Conservation (phyloP, 139 green algal genomes). For the Tetraselmis chui region DNA sequence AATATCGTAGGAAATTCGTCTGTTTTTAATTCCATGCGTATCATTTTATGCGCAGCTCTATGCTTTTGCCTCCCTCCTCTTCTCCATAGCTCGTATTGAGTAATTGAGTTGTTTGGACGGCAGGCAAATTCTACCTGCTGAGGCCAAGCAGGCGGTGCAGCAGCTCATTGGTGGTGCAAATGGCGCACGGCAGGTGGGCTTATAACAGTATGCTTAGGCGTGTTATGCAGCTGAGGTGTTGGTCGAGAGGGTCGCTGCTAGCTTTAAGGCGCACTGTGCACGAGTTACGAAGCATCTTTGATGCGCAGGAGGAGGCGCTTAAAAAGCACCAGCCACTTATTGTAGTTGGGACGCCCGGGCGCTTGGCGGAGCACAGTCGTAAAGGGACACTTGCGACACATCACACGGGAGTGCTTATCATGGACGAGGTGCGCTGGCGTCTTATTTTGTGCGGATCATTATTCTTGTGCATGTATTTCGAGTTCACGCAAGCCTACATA, state of each 20-base stretch:
- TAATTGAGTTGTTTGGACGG: not conserved
- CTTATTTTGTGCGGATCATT: too few relatives aligned
- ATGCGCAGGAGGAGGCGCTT: conserved; percentile 69
- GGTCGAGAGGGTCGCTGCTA: not conserved
- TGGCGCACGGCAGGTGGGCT: conserved; percentile 55
- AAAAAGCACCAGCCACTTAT: conserved; percentile 71
- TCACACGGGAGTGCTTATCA: conserved; percentile 12
- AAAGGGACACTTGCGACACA: conserved; percentile 45
- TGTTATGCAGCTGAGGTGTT: too few relatives aligned
- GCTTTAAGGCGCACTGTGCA: not conserved
- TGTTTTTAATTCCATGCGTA: too few relatives aligned
- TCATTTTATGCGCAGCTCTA: too few relatives aligned
- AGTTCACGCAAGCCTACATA: too few relatives aligned
- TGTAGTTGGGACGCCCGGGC: conserved; percentile 91
- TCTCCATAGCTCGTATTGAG: too few relatives aligned
- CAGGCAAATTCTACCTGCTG: conserved; percentile 48
- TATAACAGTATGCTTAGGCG: too few relatives aligned
- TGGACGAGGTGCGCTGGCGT: conserved; percentile 16
- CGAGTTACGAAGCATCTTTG: conserved; percentile 2
- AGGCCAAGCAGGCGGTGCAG: conserved; percentile 61
- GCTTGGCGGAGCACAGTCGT: conserved; percentile 70
- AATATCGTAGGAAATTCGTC: too few relatives aligned
- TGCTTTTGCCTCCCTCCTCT: too few relatives aligned
- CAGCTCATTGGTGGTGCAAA: conserved; percentile 95
- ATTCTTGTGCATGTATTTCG: too few relatives aligned